Evolutionary conservation across 2,329 filamentous ascomycete species (phyloP).

Genomic region (Cordyceps cicadae): DNA sequence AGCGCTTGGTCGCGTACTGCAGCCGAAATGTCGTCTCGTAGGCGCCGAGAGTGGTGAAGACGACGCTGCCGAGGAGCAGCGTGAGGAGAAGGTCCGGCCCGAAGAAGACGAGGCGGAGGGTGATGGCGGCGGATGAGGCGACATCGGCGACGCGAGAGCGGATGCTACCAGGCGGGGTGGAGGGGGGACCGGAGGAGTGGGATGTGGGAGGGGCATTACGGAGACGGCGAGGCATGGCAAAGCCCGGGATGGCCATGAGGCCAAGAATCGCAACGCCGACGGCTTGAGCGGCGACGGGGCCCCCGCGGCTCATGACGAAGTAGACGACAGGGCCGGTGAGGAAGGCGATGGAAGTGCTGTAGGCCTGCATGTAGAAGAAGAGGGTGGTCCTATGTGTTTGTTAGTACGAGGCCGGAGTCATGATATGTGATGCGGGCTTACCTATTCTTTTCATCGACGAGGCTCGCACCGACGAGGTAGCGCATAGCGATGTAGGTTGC

Average conservation of each 20-base stretch:
- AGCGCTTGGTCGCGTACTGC: slow-evolving; percentile 11
- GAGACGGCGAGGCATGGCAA: slow-evolving; percentile 8
- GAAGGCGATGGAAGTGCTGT: not conserved
- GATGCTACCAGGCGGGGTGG: not conserved
- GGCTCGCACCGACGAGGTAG: not conserved
- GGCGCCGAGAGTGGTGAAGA: slow-evolving; percentile 8
- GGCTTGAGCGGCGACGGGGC: slow-evolving; percentile 1
- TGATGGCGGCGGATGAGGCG: not conserved
- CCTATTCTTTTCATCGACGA: slow-evolving; percentile 9
- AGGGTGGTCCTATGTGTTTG: not conserved
- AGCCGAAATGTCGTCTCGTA: slow-evolving; percentile 3
- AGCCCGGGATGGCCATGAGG: not conserved
- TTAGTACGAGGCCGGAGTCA: not conserved
- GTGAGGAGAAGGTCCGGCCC: not conserved
- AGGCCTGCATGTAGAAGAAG: slow-evolving; percentile 10
- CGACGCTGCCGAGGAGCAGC: slow-evolving; percentile 6
- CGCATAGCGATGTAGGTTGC: slow-evolving; percentile 2
- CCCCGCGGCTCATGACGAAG: slow-evolving; percentile 2
- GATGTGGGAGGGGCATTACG: not conserved
- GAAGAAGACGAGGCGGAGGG: slow-evolving; percentile 3
- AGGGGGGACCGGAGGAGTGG: not conserved
- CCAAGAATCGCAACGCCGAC: not conserved
- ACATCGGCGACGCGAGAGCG: not conserved
- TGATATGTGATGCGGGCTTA: not conserved
- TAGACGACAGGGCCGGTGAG: slow-evolving; percentile 8